These are phyloP conservation scores for Tanacetum coccineum DNA, from an alignment of 129 eudicot species.

Conservation along the genomic window DNA sequence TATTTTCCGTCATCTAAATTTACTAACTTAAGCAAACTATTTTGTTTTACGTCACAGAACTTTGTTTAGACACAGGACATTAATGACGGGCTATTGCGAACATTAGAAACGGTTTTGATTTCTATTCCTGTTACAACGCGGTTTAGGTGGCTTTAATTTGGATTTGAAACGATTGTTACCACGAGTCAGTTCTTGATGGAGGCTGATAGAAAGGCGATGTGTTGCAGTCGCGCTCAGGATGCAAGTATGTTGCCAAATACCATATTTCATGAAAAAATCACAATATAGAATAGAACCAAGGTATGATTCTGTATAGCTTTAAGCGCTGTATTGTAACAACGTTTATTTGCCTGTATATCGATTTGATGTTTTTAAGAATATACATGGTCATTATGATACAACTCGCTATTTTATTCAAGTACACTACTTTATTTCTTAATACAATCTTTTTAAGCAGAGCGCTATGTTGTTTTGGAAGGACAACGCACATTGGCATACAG, in stretches of 20 bases:
- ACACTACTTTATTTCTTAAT: background rate
- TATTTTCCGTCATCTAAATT: slow-evolving; percentile 8
- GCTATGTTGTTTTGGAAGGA: slow-evolving; percentile 89
- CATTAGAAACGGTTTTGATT: slow-evolving; percentile 79
- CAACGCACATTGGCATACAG: slow-evolving; percentile 90
- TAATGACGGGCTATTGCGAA: slow-evolving; percentile 91
- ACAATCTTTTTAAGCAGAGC: slow-evolving; percentile 38
- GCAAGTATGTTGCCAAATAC: slow-evolving; percentile 29
- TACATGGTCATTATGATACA: too few relatives aligned
- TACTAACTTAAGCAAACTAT: slow-evolving; percentile 17
- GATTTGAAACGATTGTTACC: background rate
- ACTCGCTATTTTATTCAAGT: too few relatives aligned
- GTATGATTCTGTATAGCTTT: too few relatives aligned
- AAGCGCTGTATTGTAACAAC: too few relatives aligned
- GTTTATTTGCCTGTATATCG: background rate
- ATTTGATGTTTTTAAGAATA: too few relatives aligned
- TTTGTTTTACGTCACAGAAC: slow-evolving; percentile 42
- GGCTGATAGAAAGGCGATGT: slow-evolving; percentile 75
- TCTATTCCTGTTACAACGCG: slow-evolving; percentile 7
- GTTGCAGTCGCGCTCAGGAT: slow-evolving; percentile 46
- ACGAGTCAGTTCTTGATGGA: slow-evolving; percentile 75
- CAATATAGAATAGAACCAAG: slow-evolving; percentile 86
- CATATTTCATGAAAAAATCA: slow-evolving; percentile 55
- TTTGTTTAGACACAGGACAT: slow-evolving; percentile 71
- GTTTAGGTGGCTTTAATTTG: background rate